These are phyloP conservation scores for Cylindrotheca closterium DNA, from an alignment of 108 stramenopile genomes.

Conservation along the genomic window DNA sequence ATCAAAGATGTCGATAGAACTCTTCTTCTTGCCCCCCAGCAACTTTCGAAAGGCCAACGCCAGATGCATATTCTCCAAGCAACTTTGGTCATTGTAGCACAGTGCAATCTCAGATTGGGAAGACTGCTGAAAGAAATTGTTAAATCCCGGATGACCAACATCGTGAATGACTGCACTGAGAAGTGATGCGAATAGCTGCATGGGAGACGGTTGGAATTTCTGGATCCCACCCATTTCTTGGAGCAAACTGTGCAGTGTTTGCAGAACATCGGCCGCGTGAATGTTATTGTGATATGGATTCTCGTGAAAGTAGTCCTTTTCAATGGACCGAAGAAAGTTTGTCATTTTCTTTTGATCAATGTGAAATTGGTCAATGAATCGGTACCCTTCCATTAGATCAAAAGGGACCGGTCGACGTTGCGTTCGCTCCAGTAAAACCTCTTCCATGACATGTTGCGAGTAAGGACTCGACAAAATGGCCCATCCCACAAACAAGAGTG, in stretches of 20 bases:
- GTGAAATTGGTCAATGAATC: constrained; percentile 36
- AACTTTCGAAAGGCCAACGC: constrained; percentile 50
- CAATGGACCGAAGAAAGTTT: constrained; percentile 34
- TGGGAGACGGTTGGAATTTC: constrained; percentile 15
- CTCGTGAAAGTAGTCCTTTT: constrained; percentile 36
- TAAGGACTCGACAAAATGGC: constrained; percentile 57
- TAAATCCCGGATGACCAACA: constrained; percentile 81
- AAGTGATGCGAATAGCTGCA: constrained; percentile 45
- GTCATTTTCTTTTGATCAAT: constrained; percentile 34
- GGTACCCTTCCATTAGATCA: constrained; percentile 29
- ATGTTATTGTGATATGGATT: constrained; percentile 61
- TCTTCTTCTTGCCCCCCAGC: constrained; percentile 17
- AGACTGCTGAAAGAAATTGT: constrained; percentile 78
- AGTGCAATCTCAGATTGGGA: constrained; percentile 58
- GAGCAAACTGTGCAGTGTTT: constrained; percentile 51
- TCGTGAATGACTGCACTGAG: constrained; percentile 81
- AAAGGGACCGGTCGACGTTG: neutral
- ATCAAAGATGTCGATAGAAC: constrained; percentile 25
- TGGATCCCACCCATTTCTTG: constrained; percentile 39
- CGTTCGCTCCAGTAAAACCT: constrained; percentile 10
- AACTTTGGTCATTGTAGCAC: constrained; percentile 70
- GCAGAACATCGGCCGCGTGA: constrained; percentile 67
- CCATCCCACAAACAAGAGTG: constrained; percentile 57
- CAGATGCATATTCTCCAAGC: constrained; percentile 76
- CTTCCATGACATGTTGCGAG: constrained; percentile 47